Conservation (phyloP, 495 filamentous ascomycete species). For the Hyphodiscus hymeniophilus region DNA sequence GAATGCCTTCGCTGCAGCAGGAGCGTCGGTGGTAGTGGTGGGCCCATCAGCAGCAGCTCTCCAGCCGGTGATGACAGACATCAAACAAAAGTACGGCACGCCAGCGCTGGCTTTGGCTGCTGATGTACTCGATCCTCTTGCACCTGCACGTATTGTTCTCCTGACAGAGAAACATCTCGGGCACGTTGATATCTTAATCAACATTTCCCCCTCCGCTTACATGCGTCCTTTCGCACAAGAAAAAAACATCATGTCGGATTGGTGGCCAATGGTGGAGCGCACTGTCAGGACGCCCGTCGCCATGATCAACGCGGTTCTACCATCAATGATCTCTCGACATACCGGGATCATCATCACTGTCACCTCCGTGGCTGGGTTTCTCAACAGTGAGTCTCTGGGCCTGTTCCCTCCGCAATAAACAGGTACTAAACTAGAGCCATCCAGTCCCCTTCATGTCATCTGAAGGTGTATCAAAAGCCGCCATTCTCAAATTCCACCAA, state of each 20-base stretch:
- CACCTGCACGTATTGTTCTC: conserved; percentile 6
- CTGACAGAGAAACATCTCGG: conserved; percentile 17
- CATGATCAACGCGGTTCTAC: conserved; percentile 21
- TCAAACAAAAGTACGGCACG: conserved; percentile 14
- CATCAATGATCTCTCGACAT: conserved; percentile 17
- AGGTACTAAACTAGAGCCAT: too few species aligned
- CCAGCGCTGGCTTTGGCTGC: conserved; percentile 18
- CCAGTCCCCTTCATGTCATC: conserved; percentile 20
- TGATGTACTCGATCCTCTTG: conserved; percentile 17
- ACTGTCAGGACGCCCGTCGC: conserved; percentile 17
- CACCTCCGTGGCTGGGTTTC: conserved; percentile 15
- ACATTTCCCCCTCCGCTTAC: conserved; percentile 17
- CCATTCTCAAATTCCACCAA: conserved; percentile 22
- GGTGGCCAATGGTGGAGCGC: conserved; percentile 20
- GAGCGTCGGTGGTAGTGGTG: conserved; percentile 6
- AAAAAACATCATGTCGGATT: conserved; percentile 13
- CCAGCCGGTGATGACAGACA: conserved; percentile 7
- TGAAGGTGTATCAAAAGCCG: conserved; percentile 19
- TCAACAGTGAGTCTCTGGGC: not conserved
- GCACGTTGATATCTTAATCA: conserved; percentile 25
- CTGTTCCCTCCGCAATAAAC: too few species aligned
- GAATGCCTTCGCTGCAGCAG: conserved; percentile 10
- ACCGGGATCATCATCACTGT: conserved; percentile 24
- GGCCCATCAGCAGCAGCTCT: conserved; percentile 1
- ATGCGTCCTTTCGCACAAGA: conserved; percentile 22